phyloP scores from a whole-genome alignment of 768 basidiomycete species.

The Tubosaeta sp. region DNA sequence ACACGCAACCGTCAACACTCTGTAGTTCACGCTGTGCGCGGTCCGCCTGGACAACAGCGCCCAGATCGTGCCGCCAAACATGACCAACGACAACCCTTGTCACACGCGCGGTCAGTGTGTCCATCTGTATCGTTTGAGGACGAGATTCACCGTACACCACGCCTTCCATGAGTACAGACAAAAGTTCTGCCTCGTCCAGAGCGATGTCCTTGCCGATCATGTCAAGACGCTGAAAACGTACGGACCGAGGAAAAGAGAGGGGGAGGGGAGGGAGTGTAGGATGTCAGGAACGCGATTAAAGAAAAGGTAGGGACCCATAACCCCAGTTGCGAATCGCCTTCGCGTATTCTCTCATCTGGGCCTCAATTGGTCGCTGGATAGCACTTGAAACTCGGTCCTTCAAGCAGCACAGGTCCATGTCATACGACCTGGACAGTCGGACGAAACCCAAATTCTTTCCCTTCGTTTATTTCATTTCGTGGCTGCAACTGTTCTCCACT shows the following conservation, averaged over 20 bases:
- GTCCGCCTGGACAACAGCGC: conserved; percentile 10
- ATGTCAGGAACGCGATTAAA: not conserved
- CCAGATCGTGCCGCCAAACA: conserved; percentile 32
- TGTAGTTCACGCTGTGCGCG: conserved; percentile 11
- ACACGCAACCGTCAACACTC: conserved; percentile 22
- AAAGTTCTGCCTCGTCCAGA: conserved; percentile 19
- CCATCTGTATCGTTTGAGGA: no score
- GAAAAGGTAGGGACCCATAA: not conserved
- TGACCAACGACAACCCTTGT: conserved; percentile 34
- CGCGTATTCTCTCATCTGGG: not conserved
- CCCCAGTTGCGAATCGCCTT: not conserved
- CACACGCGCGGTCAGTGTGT: not conserved
- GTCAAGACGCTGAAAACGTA: not conserved
- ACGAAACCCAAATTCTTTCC: not conserved
- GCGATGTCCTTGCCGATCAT: conserved; percentile 5
- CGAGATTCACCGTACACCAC: conserved; percentile 16
- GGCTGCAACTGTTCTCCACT: not conserved
- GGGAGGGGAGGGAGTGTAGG: not conserved
- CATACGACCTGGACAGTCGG: not conserved
- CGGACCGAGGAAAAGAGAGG: not conserved
- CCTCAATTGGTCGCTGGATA: not conserved
- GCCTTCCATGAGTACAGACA: conserved; percentile 16
- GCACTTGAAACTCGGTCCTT: not conserved
- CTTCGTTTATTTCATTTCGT: not conserved
- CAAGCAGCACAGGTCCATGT: not conserved